Evolutionary conservation across 106 monocot genomes (phyloP).

Genomic region (Alisma plantagoaquatica): DNA sequence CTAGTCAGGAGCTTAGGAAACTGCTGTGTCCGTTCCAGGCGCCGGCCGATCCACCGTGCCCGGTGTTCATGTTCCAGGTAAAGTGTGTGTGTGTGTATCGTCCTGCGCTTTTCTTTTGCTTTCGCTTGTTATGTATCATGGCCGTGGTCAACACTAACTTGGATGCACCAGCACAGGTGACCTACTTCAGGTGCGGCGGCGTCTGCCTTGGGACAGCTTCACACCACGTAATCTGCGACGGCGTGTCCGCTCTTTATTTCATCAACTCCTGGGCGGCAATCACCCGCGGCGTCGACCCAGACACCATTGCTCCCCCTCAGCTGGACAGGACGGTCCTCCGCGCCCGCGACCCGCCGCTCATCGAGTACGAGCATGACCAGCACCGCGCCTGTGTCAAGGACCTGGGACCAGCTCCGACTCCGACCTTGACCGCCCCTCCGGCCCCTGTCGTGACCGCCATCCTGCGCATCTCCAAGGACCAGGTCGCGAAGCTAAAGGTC

Average conservation of each 20-base stretch:
- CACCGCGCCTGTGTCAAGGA: conserved; percentile 11
- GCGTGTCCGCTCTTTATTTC: conserved; percentile 30
- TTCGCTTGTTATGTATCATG: no score
- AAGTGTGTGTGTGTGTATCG: background rate
- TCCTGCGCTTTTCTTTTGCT: background rate
- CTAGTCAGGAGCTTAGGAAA: conserved; percentile 20
- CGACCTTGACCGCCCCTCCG: background rate
- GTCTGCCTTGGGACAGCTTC: conserved; percentile 35
- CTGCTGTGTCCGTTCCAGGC: conserved; percentile 16
- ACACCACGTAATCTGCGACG: conserved; percentile 23
- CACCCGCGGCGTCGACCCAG: conserved; percentile 12
- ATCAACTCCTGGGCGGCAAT: conserved; percentile 48
- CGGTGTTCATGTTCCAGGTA: conserved; percentile 34
- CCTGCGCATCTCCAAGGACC: conserved; percentile 28
- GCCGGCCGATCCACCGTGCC: background rate
- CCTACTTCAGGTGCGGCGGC: conserved; percentile 52
- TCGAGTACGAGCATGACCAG: conserved; percentile 27
- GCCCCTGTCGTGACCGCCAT: conserved; percentile 11
- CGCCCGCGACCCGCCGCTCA: conserved; percentile 20
- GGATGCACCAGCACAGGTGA: conserved; percentile 19
- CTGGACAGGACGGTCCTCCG: conserved; percentile 39
- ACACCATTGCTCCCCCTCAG: conserved; percentile 16
- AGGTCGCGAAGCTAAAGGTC: conserved; percentile 23
- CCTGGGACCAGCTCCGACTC: no score
- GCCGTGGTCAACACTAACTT: background rate